Evolutionary conservation across 2,329 filamentous ascomycete species (phyloP).

Genomic region (Raffaelea albimanens): DNA sequence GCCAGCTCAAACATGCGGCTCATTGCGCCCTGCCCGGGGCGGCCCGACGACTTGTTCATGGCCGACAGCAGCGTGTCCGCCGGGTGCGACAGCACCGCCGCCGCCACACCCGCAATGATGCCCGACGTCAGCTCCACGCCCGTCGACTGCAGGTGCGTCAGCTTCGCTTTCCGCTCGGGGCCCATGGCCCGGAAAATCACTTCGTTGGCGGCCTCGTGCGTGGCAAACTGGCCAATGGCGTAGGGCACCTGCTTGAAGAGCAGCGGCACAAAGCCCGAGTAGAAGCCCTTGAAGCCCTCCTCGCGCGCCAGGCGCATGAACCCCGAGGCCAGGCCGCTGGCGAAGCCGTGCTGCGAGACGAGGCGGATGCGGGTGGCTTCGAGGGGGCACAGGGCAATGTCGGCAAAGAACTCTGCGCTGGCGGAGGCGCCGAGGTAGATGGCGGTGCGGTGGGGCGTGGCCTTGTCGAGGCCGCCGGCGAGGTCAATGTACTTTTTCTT

Average conservation of each 20-base stretch:
- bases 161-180: constrained; percentile 52
- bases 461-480: constrained; percentile 42
- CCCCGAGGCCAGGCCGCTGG: constrained; percentile 59
- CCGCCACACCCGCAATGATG: constrained; percentile 79
- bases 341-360: constrained; percentile 73
- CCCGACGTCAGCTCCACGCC: constrained; percentile 78
- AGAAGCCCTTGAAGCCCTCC: constrained; percentile 75
- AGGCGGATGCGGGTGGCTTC: constrained; percentile 74
- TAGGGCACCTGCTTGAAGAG: constrained; percentile 87
- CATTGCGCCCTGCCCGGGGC: constrained; percentile 36
- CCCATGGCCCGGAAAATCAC: constrained; percentile 62
- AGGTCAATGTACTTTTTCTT: constrained; percentile 75
- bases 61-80: constrained; percentile 57
- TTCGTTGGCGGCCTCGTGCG: constrained; percentile 83
- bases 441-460: constrained; percentile 34
- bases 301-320: constrained; percentile 67
- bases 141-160: constrained; percentile 65
- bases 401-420: constrained; percentile 61
- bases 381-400: constrained; percentile 79
- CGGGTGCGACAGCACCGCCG: constrained; percentile 80
- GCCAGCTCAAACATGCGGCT: constrained; percentile 43
- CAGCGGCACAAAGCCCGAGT: constrained; percentile 82
- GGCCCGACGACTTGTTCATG: constrained; percentile 45
- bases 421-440: constrained; percentile 68
- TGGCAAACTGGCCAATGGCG: constrained; percentile 90